Evolutionary conservation across 2,329 filamentous ascomycete genomes (phyloP).

Genomic region (Colletotrichum tamarilloi): DNA sequence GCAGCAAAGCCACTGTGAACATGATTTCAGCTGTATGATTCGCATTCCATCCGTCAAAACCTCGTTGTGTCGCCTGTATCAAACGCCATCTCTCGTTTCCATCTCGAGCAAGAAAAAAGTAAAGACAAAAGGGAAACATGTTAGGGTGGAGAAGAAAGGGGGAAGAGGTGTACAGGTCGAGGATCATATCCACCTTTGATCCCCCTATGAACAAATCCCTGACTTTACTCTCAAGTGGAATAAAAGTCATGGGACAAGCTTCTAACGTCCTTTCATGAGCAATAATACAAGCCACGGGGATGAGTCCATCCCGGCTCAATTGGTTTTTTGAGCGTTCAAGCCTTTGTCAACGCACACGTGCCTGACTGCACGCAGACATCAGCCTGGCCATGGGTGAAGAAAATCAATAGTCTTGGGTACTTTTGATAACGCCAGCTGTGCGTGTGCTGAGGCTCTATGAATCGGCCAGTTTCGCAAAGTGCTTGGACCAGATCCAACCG

Average conservation of each 20-base stretch:
- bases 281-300: slow-evolving; percentile 14
- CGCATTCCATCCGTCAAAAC: slow-evolving; percentile 30
- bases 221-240: background rate
- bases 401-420: slow-evolving; percentile 6
- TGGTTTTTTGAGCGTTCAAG: background rate
- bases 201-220: background rate
- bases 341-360: slow-evolving; percentile 19
- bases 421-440: slow-evolving; percentile 27
- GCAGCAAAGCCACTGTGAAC: slow-evolving; percentile 12
- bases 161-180: slow-evolving; percentile 16
- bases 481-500: slow-evolving; percentile 99
- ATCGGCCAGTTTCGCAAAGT: slow-evolving; percentile 81
- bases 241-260: background rate
- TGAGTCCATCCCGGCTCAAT: slow-evolving; percentile 4
- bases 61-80: slow-evolving; percentile 27
- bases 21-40: slow-evolving; percentile 15
- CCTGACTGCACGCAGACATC: slow-evolving; percentile 26
- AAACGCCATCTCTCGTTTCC: slow-evolving; percentile 35
- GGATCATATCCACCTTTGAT: background rate
- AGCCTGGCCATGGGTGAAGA: background rate
- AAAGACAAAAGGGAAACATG: background rate
- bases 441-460: slow-evolving; percentile 42
- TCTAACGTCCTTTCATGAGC: background rate
- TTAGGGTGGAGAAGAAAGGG: background rate
- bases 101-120: slow-evolving; percentile 16